Conservation (phyloP, 805 yeast species). For the Candida pini region DNA sequence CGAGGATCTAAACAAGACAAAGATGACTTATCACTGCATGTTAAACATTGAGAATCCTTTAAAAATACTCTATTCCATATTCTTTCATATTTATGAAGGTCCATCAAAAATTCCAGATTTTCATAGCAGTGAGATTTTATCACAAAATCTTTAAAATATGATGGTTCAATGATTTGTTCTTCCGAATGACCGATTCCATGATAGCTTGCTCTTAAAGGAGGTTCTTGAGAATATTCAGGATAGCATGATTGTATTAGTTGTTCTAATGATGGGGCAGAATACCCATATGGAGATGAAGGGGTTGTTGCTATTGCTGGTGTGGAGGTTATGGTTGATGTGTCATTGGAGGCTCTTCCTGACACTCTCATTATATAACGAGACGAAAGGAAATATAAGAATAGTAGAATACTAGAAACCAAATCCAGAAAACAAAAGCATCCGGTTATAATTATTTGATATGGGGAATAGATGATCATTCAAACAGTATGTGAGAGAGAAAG, state of each 20-base stretch:
- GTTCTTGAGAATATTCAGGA: constrained; percentile 2
- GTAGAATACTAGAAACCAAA: no score
- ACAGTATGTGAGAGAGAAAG: no score
- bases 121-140: constrained; percentile 15
- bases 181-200: constrained; percentile 1
- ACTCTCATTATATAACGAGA: no score
- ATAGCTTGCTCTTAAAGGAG: constrained; percentile 1
- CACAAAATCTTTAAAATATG: constrained; percentile 10
- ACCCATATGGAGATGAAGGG: constrained; percentile 1
- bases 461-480: no score
- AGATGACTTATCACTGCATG: constrained; percentile 7
- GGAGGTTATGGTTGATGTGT: no score
- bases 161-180: constrained; percentile 6
- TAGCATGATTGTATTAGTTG: constrained; percentile 11
- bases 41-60: constrained; percentile 4
- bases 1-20: no score
- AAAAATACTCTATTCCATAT: constrained; percentile 12
- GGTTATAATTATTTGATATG: no score
- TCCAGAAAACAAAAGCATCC: no score
- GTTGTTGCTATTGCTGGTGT: background rate
- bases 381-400: no score
- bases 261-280: constrained; percentile 10
- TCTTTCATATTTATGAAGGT: constrained; percentile 14
- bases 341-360: no score
- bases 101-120: constrained; percentile 17